Evolutionary conservation across 306 rosid species (phyloP), one percentile per base, ranked within the genome.

Genomic region (Coriaria nepalensis): DNA sequence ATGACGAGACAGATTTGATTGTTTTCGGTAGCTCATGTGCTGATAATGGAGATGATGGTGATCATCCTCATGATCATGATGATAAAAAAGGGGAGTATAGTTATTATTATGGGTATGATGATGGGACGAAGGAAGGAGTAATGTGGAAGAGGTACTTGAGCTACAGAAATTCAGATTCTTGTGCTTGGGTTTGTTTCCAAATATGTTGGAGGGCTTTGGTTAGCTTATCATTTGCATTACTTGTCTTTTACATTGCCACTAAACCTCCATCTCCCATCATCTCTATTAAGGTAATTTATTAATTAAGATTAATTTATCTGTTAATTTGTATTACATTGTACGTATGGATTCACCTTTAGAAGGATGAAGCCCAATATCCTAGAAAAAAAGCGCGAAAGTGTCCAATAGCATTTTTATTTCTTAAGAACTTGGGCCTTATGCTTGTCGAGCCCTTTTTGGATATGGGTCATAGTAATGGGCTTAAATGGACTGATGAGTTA

Each of bases 211-310:
- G 97, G 59, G 47, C 73, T 38, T 6, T 81, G 41, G 40, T 70
- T 37, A 90, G 97, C 57, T 46, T 90, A 11, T 68, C 73, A 50
- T 46, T 81, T 15, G 95, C 95, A 11, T 56, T 84, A 84, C 77
- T 90, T 51, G 84, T 90, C 14, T 90, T 90, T 70, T 90, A 90
- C 62, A 8, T 79, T 71, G 78, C 72, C 43, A 72, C 95, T 8
- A 78, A 79, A 53, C 95, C 97, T 20, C 94, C 94, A 4, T 45
- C 82, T 2, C 97, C 97, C 10, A 61, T 44, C 29, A 15, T 90
- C 13, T 70, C 93, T n/a, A 43, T 90, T 37, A 44, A 84, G 95
- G 97, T 80, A 57, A 6, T 29, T 2, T 45, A 10, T 2, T 9
- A 9, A 4, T 35, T 12, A 20, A 41, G n/a, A n/a, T n/a, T n/a